A percentile compares a stretch with the other conserved stretches of the same genome.
phyloP scores from a whole-genome alignment of 805 yeast species.

The Yamadazyma endophytica region DNA sequence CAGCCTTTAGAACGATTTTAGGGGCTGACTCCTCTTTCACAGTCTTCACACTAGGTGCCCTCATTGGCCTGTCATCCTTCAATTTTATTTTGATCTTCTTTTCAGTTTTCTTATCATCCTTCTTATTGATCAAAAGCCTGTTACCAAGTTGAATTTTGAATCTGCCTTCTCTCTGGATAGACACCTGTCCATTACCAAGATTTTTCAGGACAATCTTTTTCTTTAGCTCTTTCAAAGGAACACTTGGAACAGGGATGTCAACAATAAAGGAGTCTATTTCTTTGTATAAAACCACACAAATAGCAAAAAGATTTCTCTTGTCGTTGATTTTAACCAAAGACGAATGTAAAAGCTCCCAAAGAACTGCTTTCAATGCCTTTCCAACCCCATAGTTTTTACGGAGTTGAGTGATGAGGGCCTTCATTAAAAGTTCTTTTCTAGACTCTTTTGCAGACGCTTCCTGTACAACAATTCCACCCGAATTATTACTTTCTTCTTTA shows the following conservation, averaged over 20 bases:
- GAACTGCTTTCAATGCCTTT: conserved; percentile 48
- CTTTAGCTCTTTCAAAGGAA: conserved; percentile 36
- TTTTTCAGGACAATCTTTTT: conserved; percentile 60
- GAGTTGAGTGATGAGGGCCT: no score
- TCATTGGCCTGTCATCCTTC: conserved; percentile 2
- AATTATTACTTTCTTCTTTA: no score
- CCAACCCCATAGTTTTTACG: conserved; percentile 58
- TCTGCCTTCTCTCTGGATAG: conserved; percentile 57
- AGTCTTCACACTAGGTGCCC: no score
- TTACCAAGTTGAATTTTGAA: conserved; percentile 48
- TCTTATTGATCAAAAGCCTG: conserved; percentile 7
- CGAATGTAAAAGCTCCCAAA: conserved; percentile 71
- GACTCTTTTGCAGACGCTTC: conserved; percentile 30
- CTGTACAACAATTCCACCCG: conserved; percentile 3
- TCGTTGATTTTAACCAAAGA: conserved; percentile 56
- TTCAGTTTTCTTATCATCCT: conserved; percentile 1
- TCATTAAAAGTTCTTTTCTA: conserved; percentile 61
- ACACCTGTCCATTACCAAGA: conserved; percentile 50
- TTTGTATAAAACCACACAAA: conserved; percentile 62
- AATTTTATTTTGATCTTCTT: conserved; percentile 11
- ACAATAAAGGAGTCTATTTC: conserved; percentile 61
- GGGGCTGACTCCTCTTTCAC: neutral
- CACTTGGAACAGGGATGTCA: conserved; percentile 61
- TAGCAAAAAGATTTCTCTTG: conserved; percentile 58
- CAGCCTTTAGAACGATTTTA: neutral